Conservation (phyloP, 2,329 filamentous ascomycete genomes). For the Botrytis sinoallii region DNA sequence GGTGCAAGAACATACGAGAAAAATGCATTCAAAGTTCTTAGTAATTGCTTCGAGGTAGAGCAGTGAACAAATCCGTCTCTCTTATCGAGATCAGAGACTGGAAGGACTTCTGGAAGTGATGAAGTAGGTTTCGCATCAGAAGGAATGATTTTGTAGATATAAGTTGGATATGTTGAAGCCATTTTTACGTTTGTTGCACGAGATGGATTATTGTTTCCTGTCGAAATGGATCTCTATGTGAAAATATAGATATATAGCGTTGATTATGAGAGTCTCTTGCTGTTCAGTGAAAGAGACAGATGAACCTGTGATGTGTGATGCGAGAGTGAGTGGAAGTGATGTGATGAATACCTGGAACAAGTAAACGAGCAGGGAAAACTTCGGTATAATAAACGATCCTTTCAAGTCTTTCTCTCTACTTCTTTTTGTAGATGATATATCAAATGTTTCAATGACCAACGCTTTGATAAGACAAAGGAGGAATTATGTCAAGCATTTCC, state of each 20-base stretch:
- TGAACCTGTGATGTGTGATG: background rate
- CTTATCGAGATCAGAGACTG: conserved; percentile 33
- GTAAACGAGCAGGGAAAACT: background rate
- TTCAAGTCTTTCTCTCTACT: too few relatives aligned
- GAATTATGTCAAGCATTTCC: background rate
- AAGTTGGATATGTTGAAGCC: conserved; percentile 29
- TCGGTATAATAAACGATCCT: background rate
- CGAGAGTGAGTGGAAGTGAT: too few relatives aligned
- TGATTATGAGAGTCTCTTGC: background rate
- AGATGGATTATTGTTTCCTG: background rate
- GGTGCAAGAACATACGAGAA: conserved; percentile 24
- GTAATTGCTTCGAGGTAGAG: conserved; percentile 30
- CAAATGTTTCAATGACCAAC: too few relatives aligned
- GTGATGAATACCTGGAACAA: background rate
- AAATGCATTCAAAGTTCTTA: conserved; percentile 32
- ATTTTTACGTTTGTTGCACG: conserved; percentile 16
- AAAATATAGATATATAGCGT: background rate
- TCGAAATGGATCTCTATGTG: background rate
- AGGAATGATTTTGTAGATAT: conserved; percentile 38
- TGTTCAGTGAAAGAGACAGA: background rate
- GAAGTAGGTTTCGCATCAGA: conserved; percentile 25
- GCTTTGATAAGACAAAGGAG: background rate
- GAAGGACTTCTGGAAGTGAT: conserved; percentile 31
- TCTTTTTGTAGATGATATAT: too few relatives aligned
- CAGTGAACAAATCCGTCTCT: conserved; percentile 35